Conservation (phyloP, 805 yeast genomes). For the Grigorovia yakushimaensis region DNA sequence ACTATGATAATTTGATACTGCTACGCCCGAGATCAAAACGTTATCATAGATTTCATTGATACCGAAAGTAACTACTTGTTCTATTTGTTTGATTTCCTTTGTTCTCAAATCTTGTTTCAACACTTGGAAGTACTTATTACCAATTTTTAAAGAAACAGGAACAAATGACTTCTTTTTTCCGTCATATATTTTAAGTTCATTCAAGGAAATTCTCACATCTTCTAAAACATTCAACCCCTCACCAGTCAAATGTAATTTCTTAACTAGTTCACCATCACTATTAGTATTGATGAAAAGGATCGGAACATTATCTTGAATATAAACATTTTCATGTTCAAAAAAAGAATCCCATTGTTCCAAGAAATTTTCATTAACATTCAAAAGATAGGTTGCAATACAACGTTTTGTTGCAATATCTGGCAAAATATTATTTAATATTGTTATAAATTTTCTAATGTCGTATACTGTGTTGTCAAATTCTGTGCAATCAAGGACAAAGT, state of each 20-base stretch:
- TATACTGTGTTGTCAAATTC: slow-evolving; percentile 34
- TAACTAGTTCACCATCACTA: slow-evolving; percentile 36
- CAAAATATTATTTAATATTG: slow-evolving; percentile 34
- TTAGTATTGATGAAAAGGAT: slow-evolving; percentile 37
- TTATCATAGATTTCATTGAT: slow-evolving; percentile 37
- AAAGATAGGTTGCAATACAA: slow-evolving; percentile 44
- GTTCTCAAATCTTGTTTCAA: slow-evolving; percentile 35
- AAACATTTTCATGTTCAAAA: slow-evolving; percentile 18
- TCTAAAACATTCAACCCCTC: slow-evolving; percentile 34
- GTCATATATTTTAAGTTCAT: slow-evolving; percentile 45
- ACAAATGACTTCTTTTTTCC: slow-evolving; percentile 38
- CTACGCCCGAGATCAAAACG: slow-evolving; percentile 32
- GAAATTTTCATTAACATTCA: slow-evolving; percentile 30
- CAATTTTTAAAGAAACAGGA: slow-evolving; percentile 58
- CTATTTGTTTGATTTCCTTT: slow-evolving; percentile 28
- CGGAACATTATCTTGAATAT: slow-evolving; percentile 22
- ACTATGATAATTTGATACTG: slow-evolving; percentile 35
- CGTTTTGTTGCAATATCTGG: slow-evolving; percentile 44
- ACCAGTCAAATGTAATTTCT: slow-evolving; percentile 36
- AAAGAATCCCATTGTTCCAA: slow-evolving; percentile 17
- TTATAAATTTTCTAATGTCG: slow-evolving; percentile 15
- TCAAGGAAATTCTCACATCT: slow-evolving; percentile 44
- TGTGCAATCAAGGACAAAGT: slow-evolving; percentile 60
- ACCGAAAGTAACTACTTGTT: slow-evolving; percentile 29
- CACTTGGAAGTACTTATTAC: slow-evolving; percentile 58